These are phyloP conservation scores for Suillus variegatus DNA, from an alignment of 768 basidiomycete species.

Conservation along the genomic window DNA sequence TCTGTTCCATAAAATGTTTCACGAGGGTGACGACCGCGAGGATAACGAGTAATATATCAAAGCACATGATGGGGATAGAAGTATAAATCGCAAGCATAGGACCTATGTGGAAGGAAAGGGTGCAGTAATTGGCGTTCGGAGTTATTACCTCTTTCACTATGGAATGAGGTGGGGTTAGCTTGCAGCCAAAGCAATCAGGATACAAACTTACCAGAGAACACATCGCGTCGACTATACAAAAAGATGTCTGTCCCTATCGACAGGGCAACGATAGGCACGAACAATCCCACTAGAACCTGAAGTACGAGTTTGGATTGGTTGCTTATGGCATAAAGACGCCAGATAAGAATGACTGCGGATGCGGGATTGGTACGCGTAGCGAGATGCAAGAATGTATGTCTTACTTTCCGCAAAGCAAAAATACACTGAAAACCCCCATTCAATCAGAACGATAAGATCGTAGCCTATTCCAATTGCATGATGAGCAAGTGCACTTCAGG, in stretches of 20 bases:
- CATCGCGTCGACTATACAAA: not conserved
- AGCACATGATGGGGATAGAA: not conserved
- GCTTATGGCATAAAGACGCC: slow-evolving; percentile 3
- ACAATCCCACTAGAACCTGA: not conserved
- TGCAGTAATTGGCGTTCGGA: not conserved
- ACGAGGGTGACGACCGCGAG: not conserved
- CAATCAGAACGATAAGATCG: not conserved
- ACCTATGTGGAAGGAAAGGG: not conserved
- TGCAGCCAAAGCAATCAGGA: not conserved
- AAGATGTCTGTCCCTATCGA: not conserved
- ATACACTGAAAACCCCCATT: slow-evolving; percentile 6
- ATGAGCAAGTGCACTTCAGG: not conserved
- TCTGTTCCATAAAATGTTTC: not conserved
- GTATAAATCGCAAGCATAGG: not conserved
- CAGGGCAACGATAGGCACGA: slow-evolving; percentile 1
- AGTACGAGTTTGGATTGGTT: not conserved
- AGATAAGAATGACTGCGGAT: slow-evolving; percentile 1
- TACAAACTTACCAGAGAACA: not conserved
- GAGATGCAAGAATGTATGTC: not conserved
- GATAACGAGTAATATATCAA: not conserved
- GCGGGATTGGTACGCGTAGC: not conserved
- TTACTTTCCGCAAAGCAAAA: slow-evolving; percentile 1
- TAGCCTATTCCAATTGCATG: not conserved
- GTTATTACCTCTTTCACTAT: not conserved
- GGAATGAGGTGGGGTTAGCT: not conserved